Percentiles rank a stretch among this genome's conserved stretches.
Evolutionary conservation across 2,329 filamentous ascomycete genomes (phyloP).

Genomic region (Tolypocladium tundrense): DNA sequence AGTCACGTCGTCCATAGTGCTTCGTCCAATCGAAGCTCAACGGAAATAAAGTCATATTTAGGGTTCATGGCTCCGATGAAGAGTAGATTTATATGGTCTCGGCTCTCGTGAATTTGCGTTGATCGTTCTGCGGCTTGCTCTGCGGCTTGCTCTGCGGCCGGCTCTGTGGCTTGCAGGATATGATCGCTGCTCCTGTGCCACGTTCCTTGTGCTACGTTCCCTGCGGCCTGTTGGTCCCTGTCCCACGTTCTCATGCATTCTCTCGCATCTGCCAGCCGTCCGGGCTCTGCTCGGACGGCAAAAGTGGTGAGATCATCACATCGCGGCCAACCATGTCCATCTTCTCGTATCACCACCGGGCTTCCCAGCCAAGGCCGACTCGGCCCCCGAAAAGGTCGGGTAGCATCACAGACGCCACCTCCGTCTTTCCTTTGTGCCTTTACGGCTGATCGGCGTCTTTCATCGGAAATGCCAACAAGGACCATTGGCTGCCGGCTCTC

Average conservation of each 20-base stretch:
- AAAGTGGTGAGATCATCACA: background rate
- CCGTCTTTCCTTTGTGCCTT: background rate
- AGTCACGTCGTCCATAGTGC: background rate
- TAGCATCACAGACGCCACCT: background rate
- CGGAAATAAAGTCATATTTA: background rate
- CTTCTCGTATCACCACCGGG: background rate
- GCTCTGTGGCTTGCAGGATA: background rate
- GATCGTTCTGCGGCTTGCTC: background rate
- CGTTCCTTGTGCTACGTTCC: background rate
- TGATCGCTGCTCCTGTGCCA: background rate
- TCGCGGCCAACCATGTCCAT: background rate
- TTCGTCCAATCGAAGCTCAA: background rate
- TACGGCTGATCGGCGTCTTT: background rate
- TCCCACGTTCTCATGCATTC: background rate
- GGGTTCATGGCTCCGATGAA: background rate
- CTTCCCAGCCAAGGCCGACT: background rate
- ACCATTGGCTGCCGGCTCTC: background rate
- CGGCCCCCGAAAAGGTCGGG: background rate
- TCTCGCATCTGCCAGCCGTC: background rate
- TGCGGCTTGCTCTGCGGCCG: background rate
- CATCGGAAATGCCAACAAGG: background rate
- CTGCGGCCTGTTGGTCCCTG: background rate
- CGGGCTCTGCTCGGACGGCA: too few relatives aligned
- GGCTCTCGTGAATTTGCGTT: background rate
- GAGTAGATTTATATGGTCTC: background rate